Conservation (phyloP, 306 rosid genomes). For the Cyamopsis tetragonoloba region DNA sequence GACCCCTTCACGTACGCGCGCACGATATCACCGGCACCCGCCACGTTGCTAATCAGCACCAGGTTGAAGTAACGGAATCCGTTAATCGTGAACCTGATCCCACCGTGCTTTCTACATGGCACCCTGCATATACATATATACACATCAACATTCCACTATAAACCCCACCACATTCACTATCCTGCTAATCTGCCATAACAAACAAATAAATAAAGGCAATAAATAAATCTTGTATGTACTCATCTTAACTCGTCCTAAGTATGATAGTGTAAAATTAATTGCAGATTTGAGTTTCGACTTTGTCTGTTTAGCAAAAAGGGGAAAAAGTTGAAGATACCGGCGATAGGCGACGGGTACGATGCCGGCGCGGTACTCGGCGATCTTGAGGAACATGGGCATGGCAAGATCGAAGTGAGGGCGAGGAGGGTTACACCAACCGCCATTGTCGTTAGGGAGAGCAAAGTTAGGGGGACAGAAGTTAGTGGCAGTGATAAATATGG, state of each 20-base stretch:
- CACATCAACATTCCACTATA: no score
- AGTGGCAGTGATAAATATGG: constrained; percentile 80
- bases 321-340: constrained; percentile 29
- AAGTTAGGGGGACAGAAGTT: constrained; percentile 94
- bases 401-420: constrained; percentile 94
- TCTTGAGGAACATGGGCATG: constrained; percentile 99
- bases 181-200: no score
- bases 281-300: no score
- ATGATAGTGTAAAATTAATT: no score
- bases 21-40: constrained; percentile 94
- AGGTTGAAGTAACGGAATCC: constrained; percentile 96
- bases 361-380: constrained; percentile 95
- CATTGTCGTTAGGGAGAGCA: constrained; percentile 89
- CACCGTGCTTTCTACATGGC: constrained; percentile 80
- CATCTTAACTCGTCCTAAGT: no score
- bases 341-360: constrained; percentile 89
- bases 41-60: constrained; percentile 82
- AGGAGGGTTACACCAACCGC: constrained; percentile 99
- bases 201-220: not conserved
- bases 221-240: not conserved
- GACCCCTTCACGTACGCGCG: constrained; percentile 70
- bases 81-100: constrained; percentile 80
- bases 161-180: not conserved
- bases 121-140: constrained; percentile 44
- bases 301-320: no score